Base-by-base conservation (phyloP, 177 flowering plant genomes). In the Vitis hybrid region DNA sequence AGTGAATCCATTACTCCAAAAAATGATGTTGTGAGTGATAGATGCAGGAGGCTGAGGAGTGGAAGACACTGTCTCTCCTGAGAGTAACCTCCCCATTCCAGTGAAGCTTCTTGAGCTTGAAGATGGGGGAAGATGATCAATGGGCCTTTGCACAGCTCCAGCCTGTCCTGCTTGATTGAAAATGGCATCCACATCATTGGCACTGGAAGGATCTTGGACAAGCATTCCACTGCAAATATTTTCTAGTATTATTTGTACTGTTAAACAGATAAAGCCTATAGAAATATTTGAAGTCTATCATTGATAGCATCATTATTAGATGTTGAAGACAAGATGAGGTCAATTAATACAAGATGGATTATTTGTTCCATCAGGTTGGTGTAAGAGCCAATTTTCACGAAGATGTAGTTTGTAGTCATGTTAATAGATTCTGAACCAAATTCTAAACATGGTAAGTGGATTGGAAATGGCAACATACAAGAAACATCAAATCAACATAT, bases 1-100 rank as follows among this genome's bases (percentile, higher is more conserved):
- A 63, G 90, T 90, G 74, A 94, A 94, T 5, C 98, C 98, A 81
- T 92, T 89, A 13, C 80, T 79, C 97, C 97, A 94, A 64, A 94
- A 91, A 70, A 81, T 74, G 68, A 94, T 88, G 66, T 75, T 86
- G 86, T 90, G 96, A 58, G 72, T 68, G 49, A 93, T 70, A 59
- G 75, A 54, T 70, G 89, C 92, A 62, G 96, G 97, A 52, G 78
- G 88, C 76, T 85, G 91, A 65, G 89, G 86, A 77, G 91, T 82
- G 62, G 88, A 51, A 64, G 89, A 65, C 17, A 86, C 85, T 21
- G 87, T 76, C 67, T 90, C 96, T 45, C 97, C 97, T 7, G 96
- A 81, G 6, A 93, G 90, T 19, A 85, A 74, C 70, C 98, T 86
- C 40, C 89, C 98, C 30, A 88, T 84, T 70, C 98, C 98, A 54